Percentiles rank a stretch among this genome's conserved stretches.
These are phyloP conservation scores for Alnus rubra DNA, from an alignment of 306 rosid genomes.

Conservation along the genomic window DNA sequence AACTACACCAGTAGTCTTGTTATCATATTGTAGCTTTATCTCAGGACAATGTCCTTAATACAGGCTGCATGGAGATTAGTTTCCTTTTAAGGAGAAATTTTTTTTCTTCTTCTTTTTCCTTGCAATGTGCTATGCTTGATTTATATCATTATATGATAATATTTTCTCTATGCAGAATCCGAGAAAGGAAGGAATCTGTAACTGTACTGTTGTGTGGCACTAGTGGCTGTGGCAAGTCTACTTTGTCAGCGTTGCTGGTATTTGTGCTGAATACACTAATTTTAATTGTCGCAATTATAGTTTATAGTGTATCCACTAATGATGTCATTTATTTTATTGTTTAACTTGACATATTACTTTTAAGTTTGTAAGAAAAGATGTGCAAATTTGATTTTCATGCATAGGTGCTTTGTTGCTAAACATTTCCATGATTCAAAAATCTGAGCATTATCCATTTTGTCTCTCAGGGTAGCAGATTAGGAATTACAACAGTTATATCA, in stretches of 20 bases:
- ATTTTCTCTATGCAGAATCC: conserved; percentile 51
- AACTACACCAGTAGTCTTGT: neutral
- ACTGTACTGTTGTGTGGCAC: conserved; percentile 93
- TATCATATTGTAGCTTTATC: neutral
- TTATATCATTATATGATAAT: conserved; percentile 13
- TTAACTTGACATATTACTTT: neutral
- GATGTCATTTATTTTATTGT: conserved; percentile 11
- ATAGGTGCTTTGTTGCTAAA: neutral
- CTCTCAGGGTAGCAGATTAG: conserved; percentile 89
- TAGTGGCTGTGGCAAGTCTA: conserved; percentile 98
- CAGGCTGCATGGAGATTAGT: neutral
- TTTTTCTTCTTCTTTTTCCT: neutral
- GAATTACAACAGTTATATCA: conserved; percentile 90
- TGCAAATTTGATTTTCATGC: conserved; percentile 3
- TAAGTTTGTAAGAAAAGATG: conserved; percentile 11
- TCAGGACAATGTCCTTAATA: neutral
- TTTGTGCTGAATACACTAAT: conserved; percentile 25
- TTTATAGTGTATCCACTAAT: conserved; percentile 26
- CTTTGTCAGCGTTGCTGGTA: conserved; percentile 97
- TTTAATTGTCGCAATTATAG: conserved; percentile 27
- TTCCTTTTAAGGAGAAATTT: neutral
- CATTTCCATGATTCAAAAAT: conserved; percentile 25
- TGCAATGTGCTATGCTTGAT: neutral
- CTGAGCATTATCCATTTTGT: conserved; percentile 19
- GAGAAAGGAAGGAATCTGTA: conserved; percentile 91